These are phyloP conservation scores for Phytomonas francai DNA, from an alignment of 208 protist species.

Conservation along the genomic window DNA sequence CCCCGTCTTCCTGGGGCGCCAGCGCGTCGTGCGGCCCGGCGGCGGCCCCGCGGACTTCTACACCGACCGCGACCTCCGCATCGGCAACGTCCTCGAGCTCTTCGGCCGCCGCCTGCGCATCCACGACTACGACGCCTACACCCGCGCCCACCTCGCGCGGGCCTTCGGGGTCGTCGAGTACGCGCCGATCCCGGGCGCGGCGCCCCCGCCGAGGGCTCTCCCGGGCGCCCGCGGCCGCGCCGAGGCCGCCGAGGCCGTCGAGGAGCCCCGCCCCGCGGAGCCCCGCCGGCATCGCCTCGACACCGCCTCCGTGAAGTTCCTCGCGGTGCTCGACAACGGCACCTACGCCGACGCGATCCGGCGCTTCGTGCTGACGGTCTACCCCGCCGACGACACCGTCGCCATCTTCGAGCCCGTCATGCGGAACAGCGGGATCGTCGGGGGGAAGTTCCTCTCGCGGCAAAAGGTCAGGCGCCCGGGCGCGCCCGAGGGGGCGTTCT, in stretches of 20 bases:
- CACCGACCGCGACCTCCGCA: conserved; percentile 89
- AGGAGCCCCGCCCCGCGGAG: conserved; percentile 68
- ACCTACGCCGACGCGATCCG: conserved; percentile 80
- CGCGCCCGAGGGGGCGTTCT: conserved; percentile 22
- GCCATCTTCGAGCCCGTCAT: conserved; percentile 85
- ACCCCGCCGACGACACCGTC: conserved; percentile 90
- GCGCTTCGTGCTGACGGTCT: conserved; percentile 88
- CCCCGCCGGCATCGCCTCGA: conserved; percentile 75
- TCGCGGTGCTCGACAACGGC: conserved; percentile 76
- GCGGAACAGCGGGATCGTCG: conserved; percentile 92
- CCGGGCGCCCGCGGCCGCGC: conserved; percentile 76
- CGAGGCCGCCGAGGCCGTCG: too few species aligned
- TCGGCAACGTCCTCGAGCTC: conserved; percentile 86
- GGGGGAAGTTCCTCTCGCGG: conserved; percentile 92
- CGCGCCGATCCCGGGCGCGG: conserved; percentile 48
- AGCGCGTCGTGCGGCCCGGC: conserved; percentile 78
- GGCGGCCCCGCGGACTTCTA: conserved; percentile 90
- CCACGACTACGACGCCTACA: conserved; percentile 93
- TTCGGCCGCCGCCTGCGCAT: conserved; percentile 84
- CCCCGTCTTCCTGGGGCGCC: conserved; percentile 92
- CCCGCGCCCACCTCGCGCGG: conserved; percentile 76
- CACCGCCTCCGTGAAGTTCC: conserved; percentile 86
- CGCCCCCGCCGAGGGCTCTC: conserved; percentile 46
- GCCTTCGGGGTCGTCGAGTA: conserved; percentile 59
- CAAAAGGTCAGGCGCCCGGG: conserved; percentile 56